Percentiles rank a stretch among this genome's conserved stretches.
phyloP scores from a whole-genome alignment of 2,329 filamentous ascomycete species.

The Paecilomyces sp. region DNA sequence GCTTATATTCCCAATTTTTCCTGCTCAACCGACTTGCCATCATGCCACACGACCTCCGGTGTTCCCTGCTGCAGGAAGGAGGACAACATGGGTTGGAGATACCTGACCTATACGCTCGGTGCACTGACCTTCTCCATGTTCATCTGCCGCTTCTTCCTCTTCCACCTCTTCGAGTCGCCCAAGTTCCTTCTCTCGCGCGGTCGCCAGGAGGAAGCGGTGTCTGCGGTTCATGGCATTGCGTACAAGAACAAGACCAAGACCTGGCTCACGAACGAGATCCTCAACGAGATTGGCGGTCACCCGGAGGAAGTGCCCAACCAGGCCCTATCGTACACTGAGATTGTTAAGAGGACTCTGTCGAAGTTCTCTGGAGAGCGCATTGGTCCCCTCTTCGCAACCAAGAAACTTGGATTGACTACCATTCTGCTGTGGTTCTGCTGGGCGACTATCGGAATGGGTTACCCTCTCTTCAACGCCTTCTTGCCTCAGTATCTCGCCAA shows the following conservation, averaged over 20 bases:
- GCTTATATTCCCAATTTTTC: conserved; percentile 65
- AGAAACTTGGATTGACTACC: conserved; percentile 43
- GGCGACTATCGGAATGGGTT: conserved; percentile 77
- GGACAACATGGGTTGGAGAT: conserved; percentile 67
- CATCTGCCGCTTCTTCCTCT: conserved; percentile 67
- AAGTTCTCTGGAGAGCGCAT: conserved; percentile 63
- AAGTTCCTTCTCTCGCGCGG: conserved; percentile 75
- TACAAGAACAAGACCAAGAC: conserved; percentile 61
- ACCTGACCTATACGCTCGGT: conserved; percentile 65
- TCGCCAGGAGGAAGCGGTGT: conserved; percentile 70
- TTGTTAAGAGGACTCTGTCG: conserved; percentile 54
- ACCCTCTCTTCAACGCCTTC: conserved; percentile 84
- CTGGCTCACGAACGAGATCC: conserved; percentile 66
- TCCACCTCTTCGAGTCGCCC: conserved; percentile 77
- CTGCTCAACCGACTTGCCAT: conserved; percentile 26
- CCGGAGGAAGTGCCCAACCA: conserved; percentile 33
- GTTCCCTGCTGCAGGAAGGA: conserved; percentile 39
- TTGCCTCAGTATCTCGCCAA: conserved; percentile 76
- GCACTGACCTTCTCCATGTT: conserved; percentile 71
- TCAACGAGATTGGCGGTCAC: conserved; percentile 49
- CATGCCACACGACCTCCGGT: conserved; percentile 21
- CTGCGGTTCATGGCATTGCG: conserved; percentile 71
- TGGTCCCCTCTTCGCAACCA: conserved; percentile 52
- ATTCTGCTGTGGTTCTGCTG: conserved; percentile 67
- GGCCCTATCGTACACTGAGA: conserved; percentile 37